These are phyloP conservation scores for Testicularia cyperi DNA, from an alignment of 1,284 basidiomycete genomes.

Conservation along the genomic window DNA sequence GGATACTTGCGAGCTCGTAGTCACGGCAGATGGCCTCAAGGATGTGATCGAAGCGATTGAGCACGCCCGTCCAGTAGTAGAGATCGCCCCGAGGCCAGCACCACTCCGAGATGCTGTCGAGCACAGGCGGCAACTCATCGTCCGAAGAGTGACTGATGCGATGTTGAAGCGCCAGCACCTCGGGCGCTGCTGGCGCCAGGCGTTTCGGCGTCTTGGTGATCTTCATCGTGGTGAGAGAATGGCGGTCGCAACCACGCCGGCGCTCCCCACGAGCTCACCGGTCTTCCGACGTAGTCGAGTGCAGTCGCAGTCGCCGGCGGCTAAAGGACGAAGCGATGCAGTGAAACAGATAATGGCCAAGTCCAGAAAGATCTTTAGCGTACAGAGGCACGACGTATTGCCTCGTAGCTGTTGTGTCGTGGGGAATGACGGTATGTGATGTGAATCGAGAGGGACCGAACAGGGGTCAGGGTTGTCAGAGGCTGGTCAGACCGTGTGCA, in stretches of 20 bases:
- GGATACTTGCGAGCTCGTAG: constrained; percentile 65
- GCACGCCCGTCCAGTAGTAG: constrained; percentile 90
- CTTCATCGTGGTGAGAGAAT: constrained; percentile 55
- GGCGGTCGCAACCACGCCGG: too few species aligned
- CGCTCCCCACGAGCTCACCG: too few species aligned
- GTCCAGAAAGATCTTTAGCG: too few species aligned
- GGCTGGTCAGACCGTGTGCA: too few species aligned
- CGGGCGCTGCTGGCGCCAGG: constrained; percentile 50
- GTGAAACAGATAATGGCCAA: too few species aligned
- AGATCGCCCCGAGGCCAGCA: constrained; percentile 95
- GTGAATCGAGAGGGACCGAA: too few species aligned
- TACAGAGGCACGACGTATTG: too few species aligned
- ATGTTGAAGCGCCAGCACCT: constrained; percentile 43
- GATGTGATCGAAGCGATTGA: constrained; percentile 90
- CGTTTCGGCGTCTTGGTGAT: constrained; percentile 59
- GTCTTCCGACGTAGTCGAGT: too few species aligned
- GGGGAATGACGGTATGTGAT: not conserved
- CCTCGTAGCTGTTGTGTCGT: not conserved
- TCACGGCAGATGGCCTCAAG: constrained; percentile 78
- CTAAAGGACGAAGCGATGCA: too few species aligned
- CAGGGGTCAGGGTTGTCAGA: too few species aligned
- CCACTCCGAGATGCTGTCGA: constrained; percentile 66
- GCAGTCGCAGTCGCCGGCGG: too few species aligned
- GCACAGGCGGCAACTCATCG: constrained; percentile 48
- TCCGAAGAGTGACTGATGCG: constrained; percentile 45